phyloP scores from a whole-genome alignment of 345 rosid genomes.

The Citrus sp. region DNA sequence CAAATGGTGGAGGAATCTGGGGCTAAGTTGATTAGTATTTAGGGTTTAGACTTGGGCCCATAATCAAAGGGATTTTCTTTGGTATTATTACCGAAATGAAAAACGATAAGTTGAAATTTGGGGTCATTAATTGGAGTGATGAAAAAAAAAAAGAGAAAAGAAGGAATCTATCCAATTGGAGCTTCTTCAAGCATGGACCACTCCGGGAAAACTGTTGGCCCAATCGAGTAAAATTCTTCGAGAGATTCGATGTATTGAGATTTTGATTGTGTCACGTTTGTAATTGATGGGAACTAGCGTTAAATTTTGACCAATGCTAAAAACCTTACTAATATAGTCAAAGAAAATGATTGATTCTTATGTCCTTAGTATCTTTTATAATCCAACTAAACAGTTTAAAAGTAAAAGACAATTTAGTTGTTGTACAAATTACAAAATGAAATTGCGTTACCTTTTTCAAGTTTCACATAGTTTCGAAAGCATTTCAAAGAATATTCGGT shows the following conservation, averaged over 20 bases:
- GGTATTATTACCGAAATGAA: background rate
- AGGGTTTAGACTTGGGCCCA: background rate
- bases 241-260: background rate
- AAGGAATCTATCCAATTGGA: background rate
- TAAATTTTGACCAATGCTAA: background rate
- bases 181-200: constrained; percentile 10
- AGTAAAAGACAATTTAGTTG: background rate
- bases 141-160: no score
- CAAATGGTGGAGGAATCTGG: background rate
- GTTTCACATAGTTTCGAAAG: background rate
- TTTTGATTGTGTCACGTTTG: background rate
- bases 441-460: background rate
- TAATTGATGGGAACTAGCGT: background rate
- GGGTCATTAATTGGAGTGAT: background rate
- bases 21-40: background rate
- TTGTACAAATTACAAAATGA: no score
- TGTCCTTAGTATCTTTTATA: background rate
- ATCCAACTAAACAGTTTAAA: background rate
- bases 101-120: background rate
- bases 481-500: background rate
- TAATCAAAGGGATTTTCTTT: background rate
- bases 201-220: background rate
- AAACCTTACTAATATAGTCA: background rate
- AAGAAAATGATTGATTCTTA: background rate
- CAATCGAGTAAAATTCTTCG: background rate